These are phyloP conservation scores for Cladosporium sp. DNA, from an alignment of 2,329 filamentous ascomycete species.

Conservation along the genomic window DNA sequence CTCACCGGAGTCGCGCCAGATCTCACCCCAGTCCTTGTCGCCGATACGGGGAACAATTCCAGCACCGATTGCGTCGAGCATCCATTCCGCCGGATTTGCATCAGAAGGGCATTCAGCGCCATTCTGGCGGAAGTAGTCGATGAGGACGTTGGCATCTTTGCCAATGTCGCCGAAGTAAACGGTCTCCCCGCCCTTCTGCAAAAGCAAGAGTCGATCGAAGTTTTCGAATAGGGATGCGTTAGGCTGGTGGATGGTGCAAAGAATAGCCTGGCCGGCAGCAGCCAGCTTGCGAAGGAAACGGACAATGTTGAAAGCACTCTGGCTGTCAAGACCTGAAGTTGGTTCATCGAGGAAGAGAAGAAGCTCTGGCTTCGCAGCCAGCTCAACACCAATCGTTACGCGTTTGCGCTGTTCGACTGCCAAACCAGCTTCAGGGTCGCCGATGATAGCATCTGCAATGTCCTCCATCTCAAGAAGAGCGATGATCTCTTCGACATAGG, in stretches of 20 bases:
- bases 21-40: slow-evolving; percentile 72
- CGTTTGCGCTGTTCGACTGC: slow-evolving; percentile 65
- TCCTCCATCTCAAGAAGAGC: slow-evolving; percentile 62
- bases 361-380: slow-evolving; percentile 64
- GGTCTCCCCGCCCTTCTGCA: slow-evolving; percentile 72
- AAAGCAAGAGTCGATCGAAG: slow-evolving; percentile 76
- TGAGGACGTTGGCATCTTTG: slow-evolving; percentile 65
- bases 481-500: slow-evolving; percentile 63
- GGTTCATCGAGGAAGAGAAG: slow-evolving; percentile 77
- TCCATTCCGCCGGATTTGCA: slow-evolving; percentile 66
- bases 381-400: slow-evolving; percentile 60
- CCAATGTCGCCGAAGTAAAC: slow-evolving; percentile 88
- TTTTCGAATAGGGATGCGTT: slow-evolving; percentile 83
- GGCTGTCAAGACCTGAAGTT: slow-evolving; percentile 68
- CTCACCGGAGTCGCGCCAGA: slow-evolving; percentile 72
- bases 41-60: slow-evolving; percentile 69
- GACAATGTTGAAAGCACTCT: slow-evolving; percentile 72
- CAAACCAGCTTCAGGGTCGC: slow-evolving; percentile 56
- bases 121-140: slow-evolving; percentile 47
- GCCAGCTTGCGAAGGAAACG: slow-evolving; percentile 74
- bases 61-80: slow-evolving; percentile 80
- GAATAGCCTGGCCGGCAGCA: slow-evolving; percentile 77
- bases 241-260: slow-evolving; percentile 90
- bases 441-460: slow-evolving; percentile 63
- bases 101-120: slow-evolving; percentile 51